These are phyloP conservation scores for Verticillium albo-atrum DNA, from an alignment of 2,329 filamentous ascomycete species.

Conservation along the genomic window DNA sequence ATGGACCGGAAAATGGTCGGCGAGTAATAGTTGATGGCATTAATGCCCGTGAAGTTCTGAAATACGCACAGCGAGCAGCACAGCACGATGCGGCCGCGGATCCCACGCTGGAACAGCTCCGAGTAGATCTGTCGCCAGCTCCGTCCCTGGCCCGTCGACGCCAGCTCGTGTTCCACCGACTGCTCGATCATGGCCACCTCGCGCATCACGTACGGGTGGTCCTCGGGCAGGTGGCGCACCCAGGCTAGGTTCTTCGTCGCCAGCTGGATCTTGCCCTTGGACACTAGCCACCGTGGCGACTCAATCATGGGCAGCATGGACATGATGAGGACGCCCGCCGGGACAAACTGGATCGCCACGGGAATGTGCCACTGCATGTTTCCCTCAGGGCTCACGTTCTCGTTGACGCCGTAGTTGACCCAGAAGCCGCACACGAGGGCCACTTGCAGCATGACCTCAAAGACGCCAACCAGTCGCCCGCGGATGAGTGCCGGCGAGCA, in stretches of 20 bases:
- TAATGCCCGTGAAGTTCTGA: conserved; percentile 12
- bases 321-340: conserved; percentile 27
- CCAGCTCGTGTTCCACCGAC: conserved; percentile 50
- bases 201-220: conserved; percentile 32
- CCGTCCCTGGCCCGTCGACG: conserved; percentile 1
- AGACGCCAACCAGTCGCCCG: conserved; percentile 46
- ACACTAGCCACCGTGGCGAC: conserved; percentile 28
- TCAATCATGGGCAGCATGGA: conserved; percentile 29
- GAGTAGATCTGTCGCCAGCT: conserved; percentile 10
- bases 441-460: conserved; percentile 46
- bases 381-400: conserved; percentile 12
- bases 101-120: conserved; percentile 4
- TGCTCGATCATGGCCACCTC: conserved; percentile 49
- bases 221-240: conserved; percentile 27
- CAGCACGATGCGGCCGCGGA: neutral
- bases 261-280: conserved; percentile 29
- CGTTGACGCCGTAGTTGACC: conserved; percentile 23
- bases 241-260: conserved; percentile 31
- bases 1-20: conserved; percentile 62
- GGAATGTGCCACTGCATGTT: conserved; percentile 36
- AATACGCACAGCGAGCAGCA: conserved; percentile 2
- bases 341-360: conserved; percentile 34
- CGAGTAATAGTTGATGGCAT: conserved; percentile 26
- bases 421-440: conserved; percentile 45
- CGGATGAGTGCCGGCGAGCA: conserved; percentile 47